Evolutionary conservation across 1,139 yeast species (phyloP), one percentile per base, ranked within the genome.

Genomic region (Magnusiomyces ingens): DNA sequence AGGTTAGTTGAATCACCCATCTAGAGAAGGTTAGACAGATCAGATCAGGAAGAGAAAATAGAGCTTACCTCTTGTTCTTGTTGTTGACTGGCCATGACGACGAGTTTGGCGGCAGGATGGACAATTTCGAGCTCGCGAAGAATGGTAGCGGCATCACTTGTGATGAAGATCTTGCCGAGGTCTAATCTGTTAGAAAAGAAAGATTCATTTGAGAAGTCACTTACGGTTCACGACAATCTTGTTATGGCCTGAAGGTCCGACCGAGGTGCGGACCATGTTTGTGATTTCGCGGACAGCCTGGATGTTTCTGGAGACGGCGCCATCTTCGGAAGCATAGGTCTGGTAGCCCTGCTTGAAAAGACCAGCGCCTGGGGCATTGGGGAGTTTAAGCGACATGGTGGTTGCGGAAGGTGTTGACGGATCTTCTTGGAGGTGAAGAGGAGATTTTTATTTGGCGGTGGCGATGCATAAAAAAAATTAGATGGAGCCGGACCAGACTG

Each of bases 91-190:
- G 98, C 96, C 97, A 90, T 89, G 56, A 93, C 95, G 60, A 93
- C 79, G 49, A 93, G 82, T 71, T 93, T 93, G 19, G 94, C 99
- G 1, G 97, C 98, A 6, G 99, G 99, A 68, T 93, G 99, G 48
- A 93, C 93, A 59, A 94, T 88, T 62, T 93, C 98, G 55, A 93
- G 75, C 69, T 94, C 98, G 62, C 87, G 81, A 59, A 93, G 76
- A 84, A 93, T 93, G 11, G 99, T 93, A 45, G 98, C 96, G 13
- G 98, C 98, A 71, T 94, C 99, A 63, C 89, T 88, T 48, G 99
- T 93, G 60, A 93, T 81, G 67, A 90, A 88, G 40, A 87, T 85
- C 69, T 84, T 90, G 56, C 91, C 91, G 61, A 87, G 59, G 26
- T 55, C 44, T 41, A 41, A 41, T 13, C 13, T 4, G 4, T 36